A percentile compares a stretch with the other conserved stretches of the same genome.
Evolutionary conservation across 2,329 filamentous ascomycete species (phyloP).

Genomic region (Fusarium brachygibbosum): DNA sequence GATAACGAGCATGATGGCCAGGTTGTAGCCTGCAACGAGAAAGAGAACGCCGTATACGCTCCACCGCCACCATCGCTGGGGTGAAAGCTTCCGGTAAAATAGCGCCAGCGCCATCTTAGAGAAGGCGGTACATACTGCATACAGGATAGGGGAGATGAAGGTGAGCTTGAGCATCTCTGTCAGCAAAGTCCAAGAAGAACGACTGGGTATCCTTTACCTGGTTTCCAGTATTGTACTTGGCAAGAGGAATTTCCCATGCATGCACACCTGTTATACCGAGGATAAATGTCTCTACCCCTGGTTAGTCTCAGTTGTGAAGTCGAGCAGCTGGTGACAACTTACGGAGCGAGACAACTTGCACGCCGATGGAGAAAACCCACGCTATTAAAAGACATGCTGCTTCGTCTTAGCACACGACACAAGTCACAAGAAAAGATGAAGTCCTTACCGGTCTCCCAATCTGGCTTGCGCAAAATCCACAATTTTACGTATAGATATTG

Average conservation of each 20-base stretch:
- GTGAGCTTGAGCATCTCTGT: constrained; percentile 37
- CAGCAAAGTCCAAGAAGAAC: not conserved
- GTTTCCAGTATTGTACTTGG: constrained; percentile 34
- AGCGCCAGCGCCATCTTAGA: constrained; percentile 57
- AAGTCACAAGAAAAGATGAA: not conserved
- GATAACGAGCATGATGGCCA: constrained; percentile 53
- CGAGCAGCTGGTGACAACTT: not conserved
- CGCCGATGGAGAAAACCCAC: constrained; percentile 42
- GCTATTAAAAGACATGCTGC: constrained; percentile 37
- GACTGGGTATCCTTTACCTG: not conserved
- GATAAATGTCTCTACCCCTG: constrained; percentile 23
- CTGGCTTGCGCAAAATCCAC: constrained; percentile 36
- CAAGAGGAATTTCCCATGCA: constrained; percentile 50
- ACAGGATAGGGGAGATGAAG: constrained; percentile 41
- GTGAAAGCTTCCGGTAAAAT: constrained; percentile 56
- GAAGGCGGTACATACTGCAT: constrained; percentile 49
- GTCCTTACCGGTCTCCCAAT: constrained; percentile 41
- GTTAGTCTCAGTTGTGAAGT: not conserved
- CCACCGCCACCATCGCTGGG: constrained; percentile 52
- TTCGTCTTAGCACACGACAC: constrained; percentile 5
- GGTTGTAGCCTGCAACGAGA: constrained; percentile 52
- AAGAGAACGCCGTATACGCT: constrained; percentile 50
- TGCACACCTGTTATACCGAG: constrained; percentile 48
- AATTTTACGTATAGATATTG: constrained; percentile 48
- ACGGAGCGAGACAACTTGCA: constrained; percentile 39